These are phyloP conservation scores for Crithidia acanthocephali DNA, from an alignment of 208 protist species.

Conservation along the genomic window DNA sequence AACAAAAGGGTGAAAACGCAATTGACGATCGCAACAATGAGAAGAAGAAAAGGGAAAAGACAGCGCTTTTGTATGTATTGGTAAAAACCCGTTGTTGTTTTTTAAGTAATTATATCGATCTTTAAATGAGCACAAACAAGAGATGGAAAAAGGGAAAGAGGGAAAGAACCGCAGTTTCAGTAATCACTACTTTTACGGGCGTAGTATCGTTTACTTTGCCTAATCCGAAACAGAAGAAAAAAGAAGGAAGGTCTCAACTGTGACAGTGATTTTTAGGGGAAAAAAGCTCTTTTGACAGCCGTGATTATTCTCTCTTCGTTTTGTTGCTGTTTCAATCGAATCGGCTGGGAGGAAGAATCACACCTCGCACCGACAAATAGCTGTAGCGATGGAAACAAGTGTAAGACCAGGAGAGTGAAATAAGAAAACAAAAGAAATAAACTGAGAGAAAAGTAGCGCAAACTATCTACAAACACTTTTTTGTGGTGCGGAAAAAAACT, in stretches of 20 bases:
- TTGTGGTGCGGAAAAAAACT: neutral
- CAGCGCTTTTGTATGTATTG: conserved; percentile 1
- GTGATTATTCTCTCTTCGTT: too few species aligned
- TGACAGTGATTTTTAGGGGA: too few species aligned
- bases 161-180: neutral
- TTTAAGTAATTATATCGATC: neutral
- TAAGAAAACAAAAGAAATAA: conserved; percentile 4
- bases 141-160: neutral
- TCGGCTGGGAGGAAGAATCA: too few species aligned
- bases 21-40: conserved; percentile 16
- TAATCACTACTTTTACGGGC: too few species aligned
- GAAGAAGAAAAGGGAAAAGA: conserved; percentile 14
- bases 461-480: conserved; percentile 8
- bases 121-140: neutral
- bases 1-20: conserved; percentile 2
- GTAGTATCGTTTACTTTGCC: too few species aligned
- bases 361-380: too few species aligned
- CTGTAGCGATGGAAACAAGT: too few species aligned
- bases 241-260: too few species aligned
- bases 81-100: neutral
- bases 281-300: neutral
- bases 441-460: neutral
- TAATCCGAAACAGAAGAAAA: too few species aligned
- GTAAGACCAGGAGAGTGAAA: neutral
- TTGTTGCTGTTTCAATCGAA: too few species aligned